A percentile compares a stretch with the other conserved stretches of the same genome.
Evolutionary conservation across 306 rosid genomes (phyloP).

Genomic region (Psophocarpus tetragonolobus): DNA sequence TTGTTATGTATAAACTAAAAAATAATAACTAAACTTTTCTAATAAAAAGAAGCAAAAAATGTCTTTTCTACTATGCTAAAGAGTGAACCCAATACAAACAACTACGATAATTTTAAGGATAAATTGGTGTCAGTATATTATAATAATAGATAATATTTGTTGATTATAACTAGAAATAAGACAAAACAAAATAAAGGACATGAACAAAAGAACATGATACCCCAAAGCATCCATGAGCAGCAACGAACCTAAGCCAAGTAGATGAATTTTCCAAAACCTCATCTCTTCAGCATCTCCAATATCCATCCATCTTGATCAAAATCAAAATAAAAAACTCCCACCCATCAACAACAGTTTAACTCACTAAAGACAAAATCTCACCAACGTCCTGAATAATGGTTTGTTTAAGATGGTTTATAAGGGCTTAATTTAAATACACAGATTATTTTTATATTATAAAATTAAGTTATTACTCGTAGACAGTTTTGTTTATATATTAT

Average conservation of each 20-base stretch:
- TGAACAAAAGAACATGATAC: not conserved
- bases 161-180: not conserved
- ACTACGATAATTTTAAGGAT: not conserved
- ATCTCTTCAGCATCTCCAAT: not conserved
- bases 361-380: not conserved
- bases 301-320: constrained; percentile 20
- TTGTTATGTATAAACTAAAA: too few species aligned
- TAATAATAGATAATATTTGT: not conserved
- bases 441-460: too few species aligned
- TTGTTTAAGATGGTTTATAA: not conserved
- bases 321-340: not conserved
- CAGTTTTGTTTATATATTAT: not conserved
- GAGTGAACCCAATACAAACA: not conserved
- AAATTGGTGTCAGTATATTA: not conserved
- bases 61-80: not conserved
- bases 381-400: not conserved
- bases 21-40: too few species aligned
- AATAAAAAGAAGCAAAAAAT: not conserved
- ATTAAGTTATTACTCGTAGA: not conserved
- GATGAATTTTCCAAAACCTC: not conserved
- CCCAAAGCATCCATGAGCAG: not conserved
- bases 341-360: not conserved
- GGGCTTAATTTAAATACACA: too few species aligned
- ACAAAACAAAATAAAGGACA: not conserved
- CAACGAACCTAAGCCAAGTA: not conserved